A percentile compares a stretch with the other conserved stretches of the same genome.
phyloP scores from a whole-genome alignment of 2,329 filamentous ascomycete genomes.

The Neonectria sp. region DNA sequence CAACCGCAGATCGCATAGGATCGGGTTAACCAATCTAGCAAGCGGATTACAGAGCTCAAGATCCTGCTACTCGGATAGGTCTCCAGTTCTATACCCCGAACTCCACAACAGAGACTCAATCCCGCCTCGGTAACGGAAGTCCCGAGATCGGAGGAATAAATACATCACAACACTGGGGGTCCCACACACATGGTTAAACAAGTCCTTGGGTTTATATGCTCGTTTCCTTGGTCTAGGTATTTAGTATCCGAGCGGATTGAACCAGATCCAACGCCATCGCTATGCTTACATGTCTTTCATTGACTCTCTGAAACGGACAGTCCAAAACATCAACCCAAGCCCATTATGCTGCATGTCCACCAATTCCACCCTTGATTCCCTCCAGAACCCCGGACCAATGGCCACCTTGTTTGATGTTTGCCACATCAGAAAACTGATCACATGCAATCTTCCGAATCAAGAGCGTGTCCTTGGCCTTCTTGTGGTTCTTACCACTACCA shows the following conservation, averaged over 20 bases:
- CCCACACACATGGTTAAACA: neutral
- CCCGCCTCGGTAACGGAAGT: neutral
- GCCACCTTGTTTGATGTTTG: conserved; percentile 60
- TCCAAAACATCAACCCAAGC: neutral
- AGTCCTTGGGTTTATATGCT: neutral
- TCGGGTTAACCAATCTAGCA: neutral
- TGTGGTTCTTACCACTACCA: conserved; percentile 75
- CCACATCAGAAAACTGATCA: conserved; percentile 68
- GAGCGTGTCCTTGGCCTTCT: conserved; percentile 79
- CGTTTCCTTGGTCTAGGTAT: neutral
- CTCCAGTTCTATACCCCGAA: neutral
- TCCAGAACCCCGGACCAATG: conserved; percentile 67
- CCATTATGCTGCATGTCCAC: conserved; percentile 50
- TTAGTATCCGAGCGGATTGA: conserved; percentile 1
- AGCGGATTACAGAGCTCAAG: neutral
- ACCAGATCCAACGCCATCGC: conserved; percentile 43
- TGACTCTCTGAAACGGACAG: neutral
- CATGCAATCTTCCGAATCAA: conserved; percentile 81
- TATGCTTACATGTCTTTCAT: conserved; percentile 37
- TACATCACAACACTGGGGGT: neutral
- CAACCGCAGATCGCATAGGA: neutral
- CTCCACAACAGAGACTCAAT: neutral
- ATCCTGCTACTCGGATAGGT: neutral
- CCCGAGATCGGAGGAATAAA: conserved; percentile 5
- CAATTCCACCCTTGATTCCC: conserved; percentile 64